These are phyloP conservation scores for Lophiostoma macrostomum DNA, from an alignment of 495 filamentous ascomycete species.

Conservation along the genomic window DNA sequence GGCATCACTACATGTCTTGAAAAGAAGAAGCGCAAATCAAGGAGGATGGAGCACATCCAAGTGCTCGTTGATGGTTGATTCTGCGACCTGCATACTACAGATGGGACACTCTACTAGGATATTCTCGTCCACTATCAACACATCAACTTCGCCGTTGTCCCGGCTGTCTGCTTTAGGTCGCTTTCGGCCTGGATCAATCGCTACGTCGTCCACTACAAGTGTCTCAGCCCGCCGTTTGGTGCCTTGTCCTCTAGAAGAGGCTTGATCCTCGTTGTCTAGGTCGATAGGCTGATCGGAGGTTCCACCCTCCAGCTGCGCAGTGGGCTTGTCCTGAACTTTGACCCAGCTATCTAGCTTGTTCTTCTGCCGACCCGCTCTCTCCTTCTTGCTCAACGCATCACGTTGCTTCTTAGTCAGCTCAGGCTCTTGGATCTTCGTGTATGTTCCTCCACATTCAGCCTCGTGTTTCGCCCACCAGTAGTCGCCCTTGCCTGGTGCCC, in stretches of 20 bases:
- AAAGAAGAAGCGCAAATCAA: slow-evolving; percentile 2
- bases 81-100: slow-evolving; percentile 22
- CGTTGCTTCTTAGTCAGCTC: slow-evolving; percentile 36
- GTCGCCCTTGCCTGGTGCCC: slow-evolving; percentile 38
- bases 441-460: slow-evolving; percentile 38
- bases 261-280: neutral
- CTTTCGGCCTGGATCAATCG: slow-evolving; percentile 4
- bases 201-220: slow-evolving; percentile 1
- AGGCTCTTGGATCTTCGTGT: slow-evolving; percentile 38
- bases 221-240: slow-evolving; percentile 5
- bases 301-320: slow-evolving; percentile 4
- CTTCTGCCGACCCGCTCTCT: slow-evolving; percentile 40
- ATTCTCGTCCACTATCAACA: slow-evolving; percentile 9
- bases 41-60: slow-evolving; percentile 34
- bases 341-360: slow-evolving; percentile 42
- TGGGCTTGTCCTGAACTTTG: neutral
- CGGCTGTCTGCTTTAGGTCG: neutral
- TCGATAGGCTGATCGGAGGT: neutral
- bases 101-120: slow-evolving; percentile 29
- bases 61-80: slow-evolving; percentile 35
- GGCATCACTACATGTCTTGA: too few species aligned
- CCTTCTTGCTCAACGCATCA: slow-evolving; percentile 32
- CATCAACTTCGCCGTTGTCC: neutral
- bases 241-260: neutral
- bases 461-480: slow-evolving; percentile 38